Evolutionary conservation across 352 stramenopile genomes (phyloP).

Genomic region (Phytophthora foliorum): DNA sequence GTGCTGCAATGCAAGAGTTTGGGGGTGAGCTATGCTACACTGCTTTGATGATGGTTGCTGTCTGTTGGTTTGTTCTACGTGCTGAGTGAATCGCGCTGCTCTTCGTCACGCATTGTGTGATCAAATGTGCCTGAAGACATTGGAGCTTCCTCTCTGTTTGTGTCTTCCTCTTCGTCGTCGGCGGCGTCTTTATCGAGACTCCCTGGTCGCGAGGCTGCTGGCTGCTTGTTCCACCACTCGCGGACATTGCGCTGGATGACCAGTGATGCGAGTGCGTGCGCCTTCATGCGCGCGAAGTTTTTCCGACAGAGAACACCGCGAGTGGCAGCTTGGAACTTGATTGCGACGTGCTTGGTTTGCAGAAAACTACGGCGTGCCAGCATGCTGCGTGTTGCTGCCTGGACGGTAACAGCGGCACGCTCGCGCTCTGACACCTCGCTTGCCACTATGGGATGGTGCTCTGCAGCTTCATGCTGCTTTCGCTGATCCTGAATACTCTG

Average conservation of each 20-base stretch:
- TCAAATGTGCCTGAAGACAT: slow-evolving; percentile 13
- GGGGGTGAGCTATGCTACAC: slow-evolving; percentile 29
- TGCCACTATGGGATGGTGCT: slow-evolving; percentile 26
- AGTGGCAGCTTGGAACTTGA: slow-evolving; percentile 88
- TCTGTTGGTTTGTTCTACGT: slow-evolving; percentile 20
- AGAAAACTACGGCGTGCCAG: slow-evolving; percentile 85
- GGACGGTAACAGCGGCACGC: slow-evolving; percentile 84
- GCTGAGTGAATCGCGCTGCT: slow-evolving; percentile 9
- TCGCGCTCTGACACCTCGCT: slow-evolving; percentile 62
- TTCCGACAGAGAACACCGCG: slow-evolving; percentile 86
- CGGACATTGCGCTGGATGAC: slow-evolving; percentile 89
- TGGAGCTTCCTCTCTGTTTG: slow-evolving; percentile 15
- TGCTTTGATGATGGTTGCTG: slow-evolving; percentile 3
- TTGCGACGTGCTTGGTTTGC: slow-evolving; percentile 87
- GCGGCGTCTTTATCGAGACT: slow-evolving; percentile 12
- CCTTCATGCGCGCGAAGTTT: slow-evolving; percentile 90
- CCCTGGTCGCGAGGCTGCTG: slow-evolving; percentile 32
- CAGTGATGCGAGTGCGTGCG: slow-evolving; percentile 80
- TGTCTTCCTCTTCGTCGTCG: slow-evolving; percentile 13
- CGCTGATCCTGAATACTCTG: slow-evolving; percentile 71
- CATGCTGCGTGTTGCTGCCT: slow-evolving; percentile 87
- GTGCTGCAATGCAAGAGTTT: slow-evolving; percentile 17
- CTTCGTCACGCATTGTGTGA: slow-evolving; percentile 12
- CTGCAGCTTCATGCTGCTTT: slow-evolving; percentile 47
- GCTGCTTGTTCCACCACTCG: slow-evolving; percentile 87